Conservation (phyloP, 768 basidiomycete genomes). For the Amyloporia xantha region DNA sequence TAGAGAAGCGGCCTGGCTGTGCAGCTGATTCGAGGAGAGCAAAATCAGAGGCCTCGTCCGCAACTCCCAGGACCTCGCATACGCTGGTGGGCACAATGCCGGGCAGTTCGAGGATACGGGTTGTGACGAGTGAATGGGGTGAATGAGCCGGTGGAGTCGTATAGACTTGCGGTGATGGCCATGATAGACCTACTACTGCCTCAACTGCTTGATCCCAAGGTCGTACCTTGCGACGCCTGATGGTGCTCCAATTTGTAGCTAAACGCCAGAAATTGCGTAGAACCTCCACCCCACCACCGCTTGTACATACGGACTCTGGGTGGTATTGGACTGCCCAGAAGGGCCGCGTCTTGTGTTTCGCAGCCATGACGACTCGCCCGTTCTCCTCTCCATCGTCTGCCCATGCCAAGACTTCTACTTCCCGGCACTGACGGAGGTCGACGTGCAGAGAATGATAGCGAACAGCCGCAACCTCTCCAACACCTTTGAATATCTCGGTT, state of each 20-base stretch:
- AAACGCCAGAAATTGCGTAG: conserved; percentile 70
- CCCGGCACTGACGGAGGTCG: conserved; percentile 35
- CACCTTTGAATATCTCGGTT: conserved; percentile 53
- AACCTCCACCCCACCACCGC: conserved; percentile 60
- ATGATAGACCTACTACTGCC: conserved; percentile 41
- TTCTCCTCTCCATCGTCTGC: conserved; percentile 60
- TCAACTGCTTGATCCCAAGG: conserved; percentile 37
- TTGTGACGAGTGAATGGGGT: conserved; percentile 28
- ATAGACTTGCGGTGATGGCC: conserved; percentile 43
- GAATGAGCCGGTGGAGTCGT: conserved; percentile 21
- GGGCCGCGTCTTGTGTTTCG: conserved; percentile 54
- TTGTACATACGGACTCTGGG: conserved; percentile 76
- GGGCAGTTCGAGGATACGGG: conserved; percentile 36
- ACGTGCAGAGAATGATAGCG: conserved; percentile 80
- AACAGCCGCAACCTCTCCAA: conserved; percentile 51
- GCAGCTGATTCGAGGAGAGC: conserved; percentile 73
- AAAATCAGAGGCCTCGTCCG: conserved; percentile 54
- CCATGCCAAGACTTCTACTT: conserved; percentile 68
- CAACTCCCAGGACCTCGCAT: conserved; percentile 58
- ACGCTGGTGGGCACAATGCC: conserved; percentile 37
- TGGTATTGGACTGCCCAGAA: conserved; percentile 91
- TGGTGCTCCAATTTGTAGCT: conserved; percentile 49
- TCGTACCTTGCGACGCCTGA: conserved; percentile 29
- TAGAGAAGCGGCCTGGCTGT: conserved; percentile 66
- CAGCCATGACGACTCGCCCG: conserved; percentile 69